Conservation (phyloP, 2,329 filamentous ascomycete species). For the Botrytis cinerea region DNA sequence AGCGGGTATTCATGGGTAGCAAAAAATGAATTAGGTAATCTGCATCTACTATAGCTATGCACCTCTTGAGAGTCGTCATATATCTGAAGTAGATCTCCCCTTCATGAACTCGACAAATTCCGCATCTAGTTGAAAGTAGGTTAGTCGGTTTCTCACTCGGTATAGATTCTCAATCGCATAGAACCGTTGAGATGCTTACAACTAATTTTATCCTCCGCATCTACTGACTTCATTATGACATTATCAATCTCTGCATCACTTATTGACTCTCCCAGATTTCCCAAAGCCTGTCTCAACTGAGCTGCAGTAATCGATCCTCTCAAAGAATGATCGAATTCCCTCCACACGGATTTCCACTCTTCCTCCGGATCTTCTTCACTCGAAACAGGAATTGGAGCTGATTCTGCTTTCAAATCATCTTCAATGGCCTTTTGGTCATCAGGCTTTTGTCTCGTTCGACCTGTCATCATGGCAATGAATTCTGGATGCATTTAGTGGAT, state of each 20-base stretch:
- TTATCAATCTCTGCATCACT: conserved; percentile 42
- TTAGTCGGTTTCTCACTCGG: background rate
- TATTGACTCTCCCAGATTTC: conserved; percentile 41
- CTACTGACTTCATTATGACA: conserved; percentile 42
- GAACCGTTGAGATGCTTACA: conserved; percentile 39
- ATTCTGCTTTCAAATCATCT: background rate
- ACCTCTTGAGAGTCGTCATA: conserved; percentile 17
- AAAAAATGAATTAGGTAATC: background rate
- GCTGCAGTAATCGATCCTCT: conserved; percentile 42
- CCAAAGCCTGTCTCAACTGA: conserved; percentile 43
- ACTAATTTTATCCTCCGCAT: conserved; percentile 43
- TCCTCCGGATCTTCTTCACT: conserved; percentile 33
- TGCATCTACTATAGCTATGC: background rate
- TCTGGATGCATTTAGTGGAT: conserved; percentile 36
- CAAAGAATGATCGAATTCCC: conserved; percentile 42
- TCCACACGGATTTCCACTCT: conserved; percentile 43
- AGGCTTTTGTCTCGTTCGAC: conserved; percentile 37
- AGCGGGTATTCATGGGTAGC: background rate
- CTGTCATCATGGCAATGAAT: conserved; percentile 49
- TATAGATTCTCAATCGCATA: background rate
- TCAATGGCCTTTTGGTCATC: background rate
- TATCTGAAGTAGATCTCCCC: conserved; percentile 29
- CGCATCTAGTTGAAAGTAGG: conserved; percentile 34
- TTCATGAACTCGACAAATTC: conserved; percentile 45
- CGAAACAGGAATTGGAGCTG: background rate